Evolutionary conservation across 2,329 filamentous ascomycete species (phyloP).

Genomic region (Mariannaea sp.): DNA sequence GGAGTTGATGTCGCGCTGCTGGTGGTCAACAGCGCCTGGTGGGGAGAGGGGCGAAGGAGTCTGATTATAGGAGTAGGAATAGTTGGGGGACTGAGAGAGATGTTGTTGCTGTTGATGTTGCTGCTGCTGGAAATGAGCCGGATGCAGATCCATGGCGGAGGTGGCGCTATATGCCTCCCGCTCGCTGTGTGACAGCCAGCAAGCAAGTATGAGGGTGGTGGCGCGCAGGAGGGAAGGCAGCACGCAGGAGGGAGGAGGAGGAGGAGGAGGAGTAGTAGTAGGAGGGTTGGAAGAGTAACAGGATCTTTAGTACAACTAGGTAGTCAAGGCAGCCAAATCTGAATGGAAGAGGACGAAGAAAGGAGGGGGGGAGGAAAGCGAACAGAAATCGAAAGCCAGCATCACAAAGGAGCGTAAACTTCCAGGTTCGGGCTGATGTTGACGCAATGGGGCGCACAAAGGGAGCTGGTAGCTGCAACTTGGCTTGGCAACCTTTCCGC

Average conservation of each 20-base stretch:
- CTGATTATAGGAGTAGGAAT: constrained; percentile 28
- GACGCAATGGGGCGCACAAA: constrained; percentile 37
- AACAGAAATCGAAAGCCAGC: constrained; percentile 18
- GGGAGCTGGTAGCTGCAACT: not conserved
- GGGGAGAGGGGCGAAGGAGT: constrained; percentile 31
- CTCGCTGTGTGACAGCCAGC: constrained; percentile 21
- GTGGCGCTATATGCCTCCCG: constrained; percentile 36
- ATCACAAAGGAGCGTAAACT: constrained; percentile 28
- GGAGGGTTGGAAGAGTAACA: not conserved
- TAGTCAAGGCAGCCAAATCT: no score
- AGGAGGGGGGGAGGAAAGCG: constrained; percentile 6
- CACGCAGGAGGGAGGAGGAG: constrained; percentile 22
- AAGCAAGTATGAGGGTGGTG: constrained; percentile 16
- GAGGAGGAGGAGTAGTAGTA: constrained; percentile 20
- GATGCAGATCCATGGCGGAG: constrained; percentile 41
- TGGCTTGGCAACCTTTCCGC: no score
- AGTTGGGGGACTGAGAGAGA: constrained; percentile 24
- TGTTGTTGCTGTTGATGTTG: constrained; percentile 30
- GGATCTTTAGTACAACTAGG: constrained; percentile 16
- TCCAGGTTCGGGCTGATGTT: constrained; percentile 30
- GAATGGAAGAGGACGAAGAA: constrained; percentile 13
- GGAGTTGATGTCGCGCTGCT: constrained; percentile 21
- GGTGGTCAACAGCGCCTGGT: constrained; percentile 23
- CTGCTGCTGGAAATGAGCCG: constrained; percentile 30
- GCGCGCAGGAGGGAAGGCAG: constrained; percentile 12